Conservation (phyloP, 208 protist species). For the Porcisia hertigi region DNA sequence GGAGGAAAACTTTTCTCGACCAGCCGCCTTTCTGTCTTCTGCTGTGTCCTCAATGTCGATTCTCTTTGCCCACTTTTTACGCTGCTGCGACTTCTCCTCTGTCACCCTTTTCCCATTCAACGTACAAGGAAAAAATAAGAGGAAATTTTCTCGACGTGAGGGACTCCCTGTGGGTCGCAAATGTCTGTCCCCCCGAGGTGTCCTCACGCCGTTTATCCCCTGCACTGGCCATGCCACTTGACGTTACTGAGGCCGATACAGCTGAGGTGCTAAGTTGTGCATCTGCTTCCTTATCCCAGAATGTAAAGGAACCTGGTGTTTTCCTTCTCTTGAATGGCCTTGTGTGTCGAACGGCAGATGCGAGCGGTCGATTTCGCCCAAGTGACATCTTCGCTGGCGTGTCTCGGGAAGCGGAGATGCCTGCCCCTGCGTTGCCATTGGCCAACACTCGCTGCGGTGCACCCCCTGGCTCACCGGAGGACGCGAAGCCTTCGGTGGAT, state of each 20-base stretch:
- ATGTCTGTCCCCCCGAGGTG: neutral
- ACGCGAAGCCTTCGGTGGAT: conserved; percentile 7
- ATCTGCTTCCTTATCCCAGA: neutral
- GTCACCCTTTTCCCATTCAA: neutral
- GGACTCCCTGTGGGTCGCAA: neutral
- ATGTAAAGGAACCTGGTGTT: conserved; percentile 10
- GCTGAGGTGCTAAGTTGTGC: neutral
- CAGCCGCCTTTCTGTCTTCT: neutral
- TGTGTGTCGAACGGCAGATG: conserved; percentile 61
- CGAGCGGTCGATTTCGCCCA: conserved; percentile 55
- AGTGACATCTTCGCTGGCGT: conserved; percentile 65
- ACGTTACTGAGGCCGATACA: neutral
- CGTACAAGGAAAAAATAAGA: neutral
- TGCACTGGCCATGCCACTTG: no score
- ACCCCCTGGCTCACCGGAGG: neutral
- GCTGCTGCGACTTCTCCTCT: neutral
- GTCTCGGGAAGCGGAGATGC: conserved; percentile 12
- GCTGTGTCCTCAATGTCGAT: neutral
- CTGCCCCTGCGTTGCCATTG: conserved; percentile 4
- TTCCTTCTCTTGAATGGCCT: conserved; percentile 77
- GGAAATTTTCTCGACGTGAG: no score
- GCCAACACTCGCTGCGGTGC: neutral
- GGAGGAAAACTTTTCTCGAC: no score
- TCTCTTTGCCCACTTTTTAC: neutral
- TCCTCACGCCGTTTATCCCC: neutral